phyloP scores from a whole-genome alignment of 1,284 basidiomycete genomes.

The Pyrrhoderma lamaoense region DNA sequence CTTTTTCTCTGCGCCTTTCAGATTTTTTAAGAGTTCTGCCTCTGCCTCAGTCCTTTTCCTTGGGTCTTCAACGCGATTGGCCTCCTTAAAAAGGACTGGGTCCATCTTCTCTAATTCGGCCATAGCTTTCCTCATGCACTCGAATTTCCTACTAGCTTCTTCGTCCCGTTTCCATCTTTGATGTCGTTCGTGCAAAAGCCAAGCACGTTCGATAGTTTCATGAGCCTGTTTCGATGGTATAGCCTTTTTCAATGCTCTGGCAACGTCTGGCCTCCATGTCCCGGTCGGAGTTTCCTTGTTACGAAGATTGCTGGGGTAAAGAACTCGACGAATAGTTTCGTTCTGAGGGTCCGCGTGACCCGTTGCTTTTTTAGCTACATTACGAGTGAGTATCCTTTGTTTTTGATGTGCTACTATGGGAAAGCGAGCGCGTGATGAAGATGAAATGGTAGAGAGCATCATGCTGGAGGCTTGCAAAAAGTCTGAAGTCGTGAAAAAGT shows the following conservation, averaged over 20 bases:
- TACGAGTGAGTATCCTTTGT: slow-evolving; percentile 9
- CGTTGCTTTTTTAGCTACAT: slow-evolving; percentile 17
- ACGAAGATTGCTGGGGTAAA: slow-evolving; percentile 73
- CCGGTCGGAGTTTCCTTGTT: slow-evolving; percentile 69
- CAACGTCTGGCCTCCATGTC: slow-evolving; percentile 72
- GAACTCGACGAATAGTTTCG: slow-evolving; percentile 66
- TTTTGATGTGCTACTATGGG: not conserved
- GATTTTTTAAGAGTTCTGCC: slow-evolving; percentile 48
- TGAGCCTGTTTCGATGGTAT: slow-evolving; percentile 85
- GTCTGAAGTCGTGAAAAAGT: too few species aligned
- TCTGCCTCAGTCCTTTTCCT: slow-evolving; percentile 53
- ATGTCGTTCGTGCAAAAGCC: slow-evolving; percentile 75
- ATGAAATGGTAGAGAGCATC: not conserved
- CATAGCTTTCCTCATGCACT: slow-evolving; percentile 75
- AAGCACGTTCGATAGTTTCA: slow-evolving; percentile 90
- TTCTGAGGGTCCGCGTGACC: slow-evolving; percentile 48
- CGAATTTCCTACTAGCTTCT: slow-evolving; percentile 66
- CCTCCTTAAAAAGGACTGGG: slow-evolving; percentile 60
- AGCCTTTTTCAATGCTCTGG: slow-evolving; percentile 60
- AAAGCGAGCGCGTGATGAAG: not conserved
- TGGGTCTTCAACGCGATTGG: slow-evolving; percentile 72
- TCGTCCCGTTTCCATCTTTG: slow-evolving; percentile 59
- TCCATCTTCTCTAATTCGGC: slow-evolving; percentile 67
- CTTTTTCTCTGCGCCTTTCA: slow-evolving; percentile 61
- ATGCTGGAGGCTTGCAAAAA: too few species aligned